Evolutionary conservation across 371 early-diverging fungal genomes (phyloP).

Genomic region (Mucor velutinosus): DNA sequence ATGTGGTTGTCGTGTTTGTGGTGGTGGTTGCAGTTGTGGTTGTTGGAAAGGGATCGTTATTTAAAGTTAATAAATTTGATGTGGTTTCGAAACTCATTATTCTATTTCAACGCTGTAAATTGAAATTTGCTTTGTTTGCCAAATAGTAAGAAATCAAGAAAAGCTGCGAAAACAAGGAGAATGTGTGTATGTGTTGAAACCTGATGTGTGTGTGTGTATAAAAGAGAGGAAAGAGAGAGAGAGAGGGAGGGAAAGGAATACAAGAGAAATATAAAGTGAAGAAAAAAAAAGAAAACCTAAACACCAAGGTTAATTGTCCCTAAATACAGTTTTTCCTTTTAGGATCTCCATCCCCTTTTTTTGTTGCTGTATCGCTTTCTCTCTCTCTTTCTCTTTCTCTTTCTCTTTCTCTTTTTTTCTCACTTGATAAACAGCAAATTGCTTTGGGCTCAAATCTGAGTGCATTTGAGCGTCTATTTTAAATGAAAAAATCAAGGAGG

Average conservation of each 20-base stretch:
- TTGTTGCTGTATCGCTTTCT: background rate
- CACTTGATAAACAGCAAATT: no score
- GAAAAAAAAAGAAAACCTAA: background rate
- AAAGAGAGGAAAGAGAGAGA: background rate
- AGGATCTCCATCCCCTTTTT: background rate
- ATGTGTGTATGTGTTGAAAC: background rate
- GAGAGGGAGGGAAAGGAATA: background rate
- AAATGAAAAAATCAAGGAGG: background rate
- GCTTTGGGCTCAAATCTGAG: no score
- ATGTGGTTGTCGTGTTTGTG: background rate
- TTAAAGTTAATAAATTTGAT: constrained; percentile 4
- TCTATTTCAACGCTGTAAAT: background rate
- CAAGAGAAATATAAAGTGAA: background rate
- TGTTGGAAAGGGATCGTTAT: constrained; percentile 11
- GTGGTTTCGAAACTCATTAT: constrained; percentile 16
- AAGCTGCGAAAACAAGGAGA: background rate
- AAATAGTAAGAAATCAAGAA: background rate
- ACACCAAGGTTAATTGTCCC: constrained; percentile 1
- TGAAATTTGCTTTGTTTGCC: background rate
- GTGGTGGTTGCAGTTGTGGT: constrained; percentile 1
- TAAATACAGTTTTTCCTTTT: constrained; percentile 2
- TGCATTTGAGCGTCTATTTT: no score
- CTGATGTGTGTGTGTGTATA: background rate
- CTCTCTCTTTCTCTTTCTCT: background rate
- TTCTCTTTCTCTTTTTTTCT: background rate